Conservation (phyloP, 106 monocot genomes). For the Xerophyta viscosa region DNA sequence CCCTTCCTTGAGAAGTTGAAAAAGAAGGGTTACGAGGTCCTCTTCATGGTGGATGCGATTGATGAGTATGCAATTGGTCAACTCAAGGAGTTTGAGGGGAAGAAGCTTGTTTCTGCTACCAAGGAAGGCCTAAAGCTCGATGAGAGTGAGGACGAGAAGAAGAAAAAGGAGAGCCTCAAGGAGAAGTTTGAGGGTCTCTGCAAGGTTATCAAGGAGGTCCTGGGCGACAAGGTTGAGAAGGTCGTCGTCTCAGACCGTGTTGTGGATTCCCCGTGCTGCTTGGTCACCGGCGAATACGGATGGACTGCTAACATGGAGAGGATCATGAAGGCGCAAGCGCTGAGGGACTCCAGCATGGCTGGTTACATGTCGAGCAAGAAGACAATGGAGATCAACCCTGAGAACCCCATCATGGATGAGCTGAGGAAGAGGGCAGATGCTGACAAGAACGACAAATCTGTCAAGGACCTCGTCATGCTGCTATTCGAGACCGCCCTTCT, state of each 20-base stretch:
- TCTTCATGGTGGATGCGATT: constrained; percentile 73
- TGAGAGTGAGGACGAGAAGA: constrained; percentile 71
- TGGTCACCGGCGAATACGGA: constrained; percentile 71
- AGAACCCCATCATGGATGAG: constrained; percentile 78
- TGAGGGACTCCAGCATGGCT: constrained; percentile 71
- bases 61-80: constrained; percentile 75
- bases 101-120: constrained; percentile 70
- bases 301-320: constrained; percentile 89
- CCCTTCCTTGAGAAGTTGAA: constrained; percentile 76
- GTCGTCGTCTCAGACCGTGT: constrained; percentile 72
- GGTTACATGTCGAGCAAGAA: constrained; percentile 84
- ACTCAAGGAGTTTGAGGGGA: constrained; percentile 73
- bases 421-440: constrained; percentile 62
- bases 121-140: constrained; percentile 72
- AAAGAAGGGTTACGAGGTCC: constrained; percentile 71
- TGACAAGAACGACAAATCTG: constrained; percentile 82
- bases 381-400: constrained; percentile 85
- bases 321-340: constrained; percentile 75
- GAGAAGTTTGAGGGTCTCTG: constrained; percentile 72
- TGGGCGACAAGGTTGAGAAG: constrained; percentile 77
- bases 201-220: constrained; percentile 69
- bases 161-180: constrained; percentile 49
- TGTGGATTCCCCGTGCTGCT: constrained; percentile 71
- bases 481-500: constrained; percentile 63
- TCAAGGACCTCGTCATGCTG: constrained; percentile 61